Conservation (phyloP, 148 eudicot genomes). For the Amaranthus hypochondriacus region DNA sequence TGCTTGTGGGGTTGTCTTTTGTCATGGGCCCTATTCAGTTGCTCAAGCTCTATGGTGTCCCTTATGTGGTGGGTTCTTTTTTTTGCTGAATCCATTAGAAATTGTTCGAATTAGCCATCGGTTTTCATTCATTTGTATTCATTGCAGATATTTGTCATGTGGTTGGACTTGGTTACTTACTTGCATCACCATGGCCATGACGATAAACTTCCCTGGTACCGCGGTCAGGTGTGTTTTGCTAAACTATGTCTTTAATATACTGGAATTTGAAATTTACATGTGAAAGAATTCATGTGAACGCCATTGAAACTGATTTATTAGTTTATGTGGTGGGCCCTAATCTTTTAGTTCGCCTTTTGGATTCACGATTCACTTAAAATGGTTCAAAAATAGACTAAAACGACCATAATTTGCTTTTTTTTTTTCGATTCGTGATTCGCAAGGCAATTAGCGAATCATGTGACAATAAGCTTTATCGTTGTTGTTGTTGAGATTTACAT, state of each 20-base stretch:
- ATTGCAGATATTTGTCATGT: slow-evolving; percentile 62
- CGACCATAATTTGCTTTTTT: too few relatives aligned
- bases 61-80: slow-evolving; percentile 21
- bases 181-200: slow-evolving; percentile 85
- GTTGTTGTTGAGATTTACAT: too few relatives aligned
- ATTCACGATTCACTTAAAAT: too few relatives aligned
- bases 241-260: neutral
- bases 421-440: too few relatives aligned
- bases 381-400: too few relatives aligned
- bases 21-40: slow-evolving; percentile 66
- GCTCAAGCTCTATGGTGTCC: slow-evolving; percentile 64
- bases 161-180: slow-evolving; percentile 82
- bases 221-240: slow-evolving; percentile 51
- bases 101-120: neutral
- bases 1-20: slow-evolving; percentile 52
- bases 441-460: too few relatives aligned
- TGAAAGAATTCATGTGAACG: too few relatives aligned
- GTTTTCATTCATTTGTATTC: neutral
- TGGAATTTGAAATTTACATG: too few relatives aligned
- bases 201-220: slow-evolving; percentile 82
- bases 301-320: too few relatives aligned
- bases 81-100: neutral
- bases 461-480: too few relatives aligned
- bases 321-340: too few relatives aligned
- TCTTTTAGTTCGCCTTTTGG: neutral